Percentiles rank a stretch among this genome's conserved stretches.
Evolutionary conservation across 2,329 filamentous ascomycete genomes (phyloP).

Genomic region (Xylariaceae sp.): DNA sequence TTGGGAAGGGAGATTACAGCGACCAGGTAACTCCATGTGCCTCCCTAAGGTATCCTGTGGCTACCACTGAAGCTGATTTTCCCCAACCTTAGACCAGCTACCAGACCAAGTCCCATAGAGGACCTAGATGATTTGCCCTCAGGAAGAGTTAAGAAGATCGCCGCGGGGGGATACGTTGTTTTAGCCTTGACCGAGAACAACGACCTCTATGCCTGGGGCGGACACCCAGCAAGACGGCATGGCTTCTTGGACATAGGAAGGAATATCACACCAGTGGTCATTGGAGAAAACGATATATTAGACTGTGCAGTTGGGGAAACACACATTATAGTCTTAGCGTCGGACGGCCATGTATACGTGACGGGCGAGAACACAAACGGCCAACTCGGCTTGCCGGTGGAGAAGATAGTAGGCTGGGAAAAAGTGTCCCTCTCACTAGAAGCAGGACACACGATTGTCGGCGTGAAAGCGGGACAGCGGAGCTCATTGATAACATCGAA

Average conservation of each 20-base stretch:
- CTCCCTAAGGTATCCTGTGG: neutral
- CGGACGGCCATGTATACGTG: constrained; percentile 45
- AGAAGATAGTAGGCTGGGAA: constrained; percentile 31
- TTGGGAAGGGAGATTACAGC: constrained; percentile 46
- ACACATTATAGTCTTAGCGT: constrained; percentile 53
- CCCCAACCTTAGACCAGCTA: constrained; percentile 41
- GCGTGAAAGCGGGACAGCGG: constrained; percentile 44
- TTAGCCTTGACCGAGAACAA: constrained; percentile 53
- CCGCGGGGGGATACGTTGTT: constrained; percentile 50
- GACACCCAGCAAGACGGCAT: constrained; percentile 31
- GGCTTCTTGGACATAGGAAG: constrained; percentile 28
- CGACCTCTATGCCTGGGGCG: constrained; percentile 59
- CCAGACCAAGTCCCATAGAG: constrained; percentile 39
- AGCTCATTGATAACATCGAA: constrained; percentile 45
- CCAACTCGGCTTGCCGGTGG: constrained; percentile 47
- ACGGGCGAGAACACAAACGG: constrained; percentile 53
- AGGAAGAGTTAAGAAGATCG: constrained; percentile 48
- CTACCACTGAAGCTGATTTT: constrained; percentile 8
- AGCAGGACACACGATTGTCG: constrained; percentile 28
- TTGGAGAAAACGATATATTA: constrained; percentile 46
- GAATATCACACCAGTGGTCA: constrained; percentile 40
- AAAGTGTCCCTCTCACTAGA: constrained; percentile 29
- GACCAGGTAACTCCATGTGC: constrained; percentile 34
- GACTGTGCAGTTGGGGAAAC: constrained; percentile 54
- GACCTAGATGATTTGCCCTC: constrained; percentile 47